Conservation (phyloP, 352 stramenopile genomes). For the Aphanomyces invadans region DNA sequence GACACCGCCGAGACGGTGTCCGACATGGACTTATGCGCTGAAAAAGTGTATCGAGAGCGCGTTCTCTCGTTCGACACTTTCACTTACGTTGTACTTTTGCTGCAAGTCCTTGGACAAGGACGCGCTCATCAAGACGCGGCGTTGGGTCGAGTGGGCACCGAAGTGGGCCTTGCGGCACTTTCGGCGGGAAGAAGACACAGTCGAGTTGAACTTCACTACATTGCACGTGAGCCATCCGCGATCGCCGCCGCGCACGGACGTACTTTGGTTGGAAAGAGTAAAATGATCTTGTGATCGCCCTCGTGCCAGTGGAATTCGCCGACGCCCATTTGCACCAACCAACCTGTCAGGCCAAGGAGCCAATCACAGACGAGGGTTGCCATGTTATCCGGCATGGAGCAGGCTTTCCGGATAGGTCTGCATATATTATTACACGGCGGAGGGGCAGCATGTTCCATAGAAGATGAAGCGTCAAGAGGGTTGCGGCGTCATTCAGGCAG, state of each 20-base stretch:
- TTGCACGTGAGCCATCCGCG: background rate
- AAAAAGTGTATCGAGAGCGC: slow-evolving; percentile 60
- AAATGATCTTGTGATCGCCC: slow-evolving; percentile 4
- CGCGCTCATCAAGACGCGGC: slow-evolving; percentile 96
- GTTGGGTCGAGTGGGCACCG: slow-evolving; percentile 92
- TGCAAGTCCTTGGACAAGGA: slow-evolving; percentile 98
- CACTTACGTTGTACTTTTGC: slow-evolving; percentile 98
- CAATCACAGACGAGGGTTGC: background rate
- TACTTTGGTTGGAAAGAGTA: slow-evolving; percentile 20
- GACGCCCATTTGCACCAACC: background rate
- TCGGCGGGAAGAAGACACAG: slow-evolving; percentile 91
- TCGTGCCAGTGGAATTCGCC: background rate
- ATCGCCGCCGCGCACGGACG: background rate
- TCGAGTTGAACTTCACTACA: slow-evolving; percentile 91
- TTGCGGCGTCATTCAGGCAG: too few species aligned
- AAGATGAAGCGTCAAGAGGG: too few species aligned
- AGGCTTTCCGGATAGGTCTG: background rate
- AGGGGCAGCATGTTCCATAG: too few species aligned
- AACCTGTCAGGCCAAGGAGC: background rate
- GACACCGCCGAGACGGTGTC: slow-evolving; percentile 27
- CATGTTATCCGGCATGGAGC: background rate
- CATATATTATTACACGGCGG: background rate
- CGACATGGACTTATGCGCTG: slow-evolving; percentile 87
- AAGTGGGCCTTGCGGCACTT: slow-evolving; percentile 99
- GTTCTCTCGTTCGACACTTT: slow-evolving; percentile 31